Evolutionary conservation across 345 rosid genomes (phyloP), one percentile per base, ranked within the genome.

Genomic region (Euphorbia lathyris): DNA sequence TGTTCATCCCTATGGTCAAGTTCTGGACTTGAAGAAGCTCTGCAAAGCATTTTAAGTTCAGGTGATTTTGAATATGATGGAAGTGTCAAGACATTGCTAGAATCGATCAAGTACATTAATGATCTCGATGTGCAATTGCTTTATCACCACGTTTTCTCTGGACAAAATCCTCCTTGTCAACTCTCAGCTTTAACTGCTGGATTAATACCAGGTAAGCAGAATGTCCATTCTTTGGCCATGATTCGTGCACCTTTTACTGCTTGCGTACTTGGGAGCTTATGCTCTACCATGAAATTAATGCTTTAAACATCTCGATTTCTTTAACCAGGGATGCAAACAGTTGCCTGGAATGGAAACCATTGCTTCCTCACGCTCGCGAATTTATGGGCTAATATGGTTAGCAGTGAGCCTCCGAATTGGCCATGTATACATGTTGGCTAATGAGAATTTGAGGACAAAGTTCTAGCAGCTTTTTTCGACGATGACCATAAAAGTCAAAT

Each of bases 331-430:
- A 78, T 87, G 81, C 63, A 86, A 74, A 79, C 45, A 65, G 86
- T 86, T 59, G 77, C 69, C 45, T 96, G 98, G 98, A 77, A 84
- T 6, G 84, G 81, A 62, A 80, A 75, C 40, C 85, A 79, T 60
- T 92, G 82, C 79, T 86, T 92, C 64, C 70, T 86, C 68, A 81
- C 80, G 1, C 79, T 96, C 22, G 96, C 83, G 13, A 96, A 96
- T 80, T 70, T 96, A 65, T 96, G 99, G 98, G 91, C 86, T 23
- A 89, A 96, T 80, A 74, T 88, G 51, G 77, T 89, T 52, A 83
- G 85, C 68, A 66, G 5, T 0, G 69, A 83, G 59, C 88, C 96
- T 66, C 98, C 97, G 7, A 81, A 63, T 63, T 77, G 87, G 80
- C 84, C 88, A 0, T 38, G 43, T 30, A 27, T 82, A 16, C 72